A percentile compares a stretch with the other conserved stretches of the same genome.
Evolutionary conservation across 2,329 filamentous ascomycete species (phyloP).

Genomic region (Colletotrichum higginsianum): DNA sequence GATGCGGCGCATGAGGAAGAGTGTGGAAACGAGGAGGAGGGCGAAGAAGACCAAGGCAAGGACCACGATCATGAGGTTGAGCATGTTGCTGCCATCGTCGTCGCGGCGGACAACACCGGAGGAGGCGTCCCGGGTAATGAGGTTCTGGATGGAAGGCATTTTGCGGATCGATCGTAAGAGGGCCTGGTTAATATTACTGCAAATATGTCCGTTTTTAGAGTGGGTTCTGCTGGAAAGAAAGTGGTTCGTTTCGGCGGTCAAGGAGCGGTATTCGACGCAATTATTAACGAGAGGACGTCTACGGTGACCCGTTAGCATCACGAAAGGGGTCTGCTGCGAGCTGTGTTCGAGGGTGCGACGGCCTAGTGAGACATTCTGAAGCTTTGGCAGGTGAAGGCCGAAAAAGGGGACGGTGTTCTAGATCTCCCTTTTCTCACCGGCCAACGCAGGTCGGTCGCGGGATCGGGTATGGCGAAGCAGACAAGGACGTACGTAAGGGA

Average conservation of each 20-base stretch:
- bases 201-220: constrained; percentile 19
- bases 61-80: constrained; percentile 85
- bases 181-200: constrained; percentile 22
- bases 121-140: constrained; percentile 56
- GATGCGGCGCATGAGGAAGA: constrained; percentile 81
- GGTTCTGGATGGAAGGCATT: constrained; percentile 55
- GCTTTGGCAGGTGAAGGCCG: constrained; percentile 29
- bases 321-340: constrained; percentile 17
- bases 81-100: constrained; percentile 70
- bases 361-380: constrained; percentile 31
- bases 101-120: constrained; percentile 56
- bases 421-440: constrained; percentile 23
- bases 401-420: constrained; percentile 24
- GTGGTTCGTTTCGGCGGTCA: not conserved
- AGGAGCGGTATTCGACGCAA: constrained; percentile 33
- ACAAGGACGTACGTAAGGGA: constrained; percentile 40
- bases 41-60: constrained; percentile 83
- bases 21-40: constrained; percentile 75
- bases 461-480: not conserved
- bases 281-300: constrained; percentile 38
- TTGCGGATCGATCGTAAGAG: constrained; percentile 43
- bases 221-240: constrained; percentile 5
- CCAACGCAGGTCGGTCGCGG: constrained; percentile 13
- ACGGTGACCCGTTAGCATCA: constrained; percentile 26
- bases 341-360: constrained; percentile 9